These are phyloP conservation scores for Sporopachydermia quercuum DNA, from an alignment of 805 yeast genomes.

Conservation along the genomic window DNA sequence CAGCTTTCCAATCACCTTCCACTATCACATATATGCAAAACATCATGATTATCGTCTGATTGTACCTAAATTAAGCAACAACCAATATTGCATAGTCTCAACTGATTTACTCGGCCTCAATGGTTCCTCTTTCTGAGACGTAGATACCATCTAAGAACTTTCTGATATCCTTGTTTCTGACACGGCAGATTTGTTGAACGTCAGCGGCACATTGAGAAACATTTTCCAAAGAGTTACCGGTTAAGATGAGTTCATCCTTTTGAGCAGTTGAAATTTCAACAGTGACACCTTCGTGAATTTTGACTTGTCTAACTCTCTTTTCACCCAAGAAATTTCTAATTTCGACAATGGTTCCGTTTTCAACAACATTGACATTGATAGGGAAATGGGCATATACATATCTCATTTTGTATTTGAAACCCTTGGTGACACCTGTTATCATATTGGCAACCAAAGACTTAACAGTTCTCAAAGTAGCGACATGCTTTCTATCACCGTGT, in stretches of 20 bases:
- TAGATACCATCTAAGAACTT: conserved; percentile 99
- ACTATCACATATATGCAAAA: conserved; percentile 1
- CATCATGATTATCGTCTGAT: neutral
- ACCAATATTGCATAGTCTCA: too few relatives aligned
- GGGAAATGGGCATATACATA: conserved; percentile 99
- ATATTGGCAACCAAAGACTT: conserved; percentile 88
- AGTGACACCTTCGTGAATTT: conserved; percentile 78
- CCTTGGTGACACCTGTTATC: conserved; percentile 97
- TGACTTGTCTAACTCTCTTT: conserved; percentile 86
- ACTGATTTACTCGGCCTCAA: conserved; percentile 61
- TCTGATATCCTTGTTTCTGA: conserved; percentile 99
- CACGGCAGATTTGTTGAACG: conserved; percentile 94
- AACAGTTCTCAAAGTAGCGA: conserved; percentile 98
- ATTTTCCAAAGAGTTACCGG: conserved; percentile 93
- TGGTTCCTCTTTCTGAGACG: conserved; percentile 89
- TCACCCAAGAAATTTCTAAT: conserved; percentile 99
- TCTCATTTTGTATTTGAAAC: conserved; percentile 99
- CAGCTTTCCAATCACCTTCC: too few relatives aligned
- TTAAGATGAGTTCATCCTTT: conserved; percentile 88
- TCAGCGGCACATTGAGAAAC: conserved; percentile 99
- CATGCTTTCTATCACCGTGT: conserved; percentile 99
- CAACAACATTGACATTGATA: conserved; percentile 88
- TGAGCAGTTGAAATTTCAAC: conserved; percentile 68
- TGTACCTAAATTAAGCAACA: too few relatives aligned
- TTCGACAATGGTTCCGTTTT: conserved; percentile 65